These are phyloP conservation scores for Coffea eugenioides DNA, from an alignment of 257 asterid species.

Conservation along the genomic window DNA sequence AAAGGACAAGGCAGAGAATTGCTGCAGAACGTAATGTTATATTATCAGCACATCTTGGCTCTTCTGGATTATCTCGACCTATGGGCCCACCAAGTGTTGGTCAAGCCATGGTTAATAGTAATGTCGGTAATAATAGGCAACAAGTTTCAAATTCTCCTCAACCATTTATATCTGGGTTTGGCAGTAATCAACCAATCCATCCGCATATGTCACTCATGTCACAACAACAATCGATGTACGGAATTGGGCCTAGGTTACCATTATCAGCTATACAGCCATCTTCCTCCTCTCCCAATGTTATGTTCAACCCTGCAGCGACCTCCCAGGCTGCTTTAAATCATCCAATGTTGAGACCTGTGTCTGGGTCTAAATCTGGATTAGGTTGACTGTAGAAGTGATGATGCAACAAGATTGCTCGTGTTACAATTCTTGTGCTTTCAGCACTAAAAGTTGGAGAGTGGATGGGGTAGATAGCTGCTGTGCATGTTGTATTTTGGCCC, in stretches of 20 bases:
- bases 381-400: constrained; percentile 21
- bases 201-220: constrained; percentile 73
- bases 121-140: constrained; percentile 57
- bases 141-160: constrained; percentile 60
- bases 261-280: constrained; percentile 79
- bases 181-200: constrained; percentile 62
- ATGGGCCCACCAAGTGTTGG: constrained; percentile 48
- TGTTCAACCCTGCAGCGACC: constrained; percentile 51
- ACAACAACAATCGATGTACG: constrained; percentile 76
- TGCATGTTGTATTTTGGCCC: neutral
- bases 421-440: neutral
- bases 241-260: constrained; percentile 81
- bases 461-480: too few species aligned
- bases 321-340: constrained; percentile 65
- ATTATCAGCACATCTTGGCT: constrained; percentile 57
- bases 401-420: neutral
- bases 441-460: neutral
- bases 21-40: constrained; percentile 58
- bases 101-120: constrained; percentile 39
- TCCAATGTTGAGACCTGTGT: constrained; percentile 64
- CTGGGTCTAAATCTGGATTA: constrained; percentile 75
- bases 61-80: constrained; percentile 53
- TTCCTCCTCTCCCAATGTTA: constrained; percentile 48
- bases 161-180: constrained; percentile 59
- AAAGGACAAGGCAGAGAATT: constrained; percentile 75